These are phyloP conservation scores for Coleophoma eucalyptorum DNA, from an alignment of 2,329 filamentous ascomycete species.

Conservation along the genomic window DNA sequence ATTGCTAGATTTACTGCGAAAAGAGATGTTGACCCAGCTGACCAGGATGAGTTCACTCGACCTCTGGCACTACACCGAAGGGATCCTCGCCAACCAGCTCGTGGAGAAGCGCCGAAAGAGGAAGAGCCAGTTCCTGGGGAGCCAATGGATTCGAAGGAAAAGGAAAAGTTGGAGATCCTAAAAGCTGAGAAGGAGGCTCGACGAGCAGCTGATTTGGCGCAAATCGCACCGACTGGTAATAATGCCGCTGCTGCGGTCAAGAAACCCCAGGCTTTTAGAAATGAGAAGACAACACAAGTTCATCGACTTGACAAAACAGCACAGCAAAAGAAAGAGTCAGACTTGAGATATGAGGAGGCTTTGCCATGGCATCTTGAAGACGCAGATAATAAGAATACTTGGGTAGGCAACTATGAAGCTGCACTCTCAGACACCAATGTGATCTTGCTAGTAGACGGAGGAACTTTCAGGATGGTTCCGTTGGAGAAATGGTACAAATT, in stretches of 20 bases:
- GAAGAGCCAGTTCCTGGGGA: conserved; percentile 39
- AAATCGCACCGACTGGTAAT: conserved; percentile 81
- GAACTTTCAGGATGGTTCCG: conserved; percentile 79
- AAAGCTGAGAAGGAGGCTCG: conserved; percentile 82
- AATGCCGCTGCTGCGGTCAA: conserved; percentile 33
- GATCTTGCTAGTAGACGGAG: conserved; percentile 67
- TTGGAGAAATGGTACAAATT: conserved; percentile 96
- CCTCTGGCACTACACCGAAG: conserved; percentile 87
- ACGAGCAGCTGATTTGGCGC: conserved; percentile 80
- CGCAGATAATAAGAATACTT: conserved; percentile 90
- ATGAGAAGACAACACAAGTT: conserved; percentile 84
- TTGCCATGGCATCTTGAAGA: conserved; percentile 97
- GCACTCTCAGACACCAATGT: conserved; percentile 84
- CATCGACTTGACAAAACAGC: conserved; percentile 73
- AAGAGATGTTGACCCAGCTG: conserved; percentile 64
- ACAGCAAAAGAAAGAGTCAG: conserved; percentile 65
- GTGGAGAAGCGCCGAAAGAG: conserved; percentile 60
- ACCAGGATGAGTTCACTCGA: conserved; percentile 77
- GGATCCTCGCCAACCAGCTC: conserved; percentile 69
- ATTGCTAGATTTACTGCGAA: conserved; percentile 68
- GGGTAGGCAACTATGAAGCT: conserved; percentile 87
- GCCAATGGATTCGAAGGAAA: conserved; percentile 51
- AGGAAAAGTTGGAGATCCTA: conserved; percentile 62
- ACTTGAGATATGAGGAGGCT: conserved; percentile 87
- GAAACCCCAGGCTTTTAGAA: conserved; percentile 59